Base-by-base conservation (phyloP, 2,329 filamentous ascomycete genomes). In the Fusarium humuli region DNA sequence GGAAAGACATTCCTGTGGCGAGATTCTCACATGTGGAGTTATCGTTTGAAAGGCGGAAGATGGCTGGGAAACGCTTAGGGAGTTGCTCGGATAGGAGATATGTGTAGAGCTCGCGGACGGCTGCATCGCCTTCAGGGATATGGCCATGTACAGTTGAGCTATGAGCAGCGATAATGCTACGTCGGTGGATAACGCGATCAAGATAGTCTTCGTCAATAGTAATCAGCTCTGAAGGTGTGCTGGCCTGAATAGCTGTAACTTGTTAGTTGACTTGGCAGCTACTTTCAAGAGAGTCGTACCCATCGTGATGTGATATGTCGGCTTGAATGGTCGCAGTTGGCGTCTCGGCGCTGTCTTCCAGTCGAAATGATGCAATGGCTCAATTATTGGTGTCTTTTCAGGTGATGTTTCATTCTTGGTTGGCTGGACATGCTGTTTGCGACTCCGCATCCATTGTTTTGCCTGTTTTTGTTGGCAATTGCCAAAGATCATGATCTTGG, bases 161-260 rank as follows among this genome's bases (percentile, higher is more conserved):
- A 40, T 67, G 49, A 3, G 23, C 29, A 11, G 63, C 53, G 41
- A 87, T 80, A 13, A 83, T 78, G 0, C 68, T 42, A 3, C 79
- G 79, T 6, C 85, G 81, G 5, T 79, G 70, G 1, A 66, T 78
- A 27, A 88, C 78, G 3, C 84, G 80, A 10, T 79, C 72, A 9
- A 81, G 76, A 73, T 88, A 89, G 61, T 85, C 82, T 40, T 74
- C 77, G 70, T 89, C 87, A 20, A 89, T 81, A 14, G 82, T 79
- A 66, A 89, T 85, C 16, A 88, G 80, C 14, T 88, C 82, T 0
- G 85, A 85, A 0, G 84, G 82, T 0, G 78, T 72, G 27, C 82
- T 78, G 14, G 79, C 77, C 25, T 81, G 81, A 5, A 87, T 75
- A 5, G 80, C 85, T 86, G 14, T 0, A 7, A 55, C 61, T 13